These are phyloP conservation scores for Lablab purpureus DNA, from an alignment of 306 rosid species.

Conservation along the genomic window DNA sequence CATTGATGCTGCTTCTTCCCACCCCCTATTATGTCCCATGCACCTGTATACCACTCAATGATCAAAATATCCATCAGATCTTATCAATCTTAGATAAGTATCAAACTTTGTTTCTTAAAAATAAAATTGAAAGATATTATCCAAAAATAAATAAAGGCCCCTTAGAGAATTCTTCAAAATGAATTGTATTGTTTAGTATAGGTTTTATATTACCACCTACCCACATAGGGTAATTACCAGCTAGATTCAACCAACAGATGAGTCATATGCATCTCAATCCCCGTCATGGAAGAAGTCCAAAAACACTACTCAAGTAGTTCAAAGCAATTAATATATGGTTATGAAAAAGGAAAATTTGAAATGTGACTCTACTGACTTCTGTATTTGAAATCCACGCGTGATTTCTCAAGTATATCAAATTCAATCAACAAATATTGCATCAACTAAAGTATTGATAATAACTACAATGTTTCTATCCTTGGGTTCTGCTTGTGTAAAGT, in stretches of 20 bases:
- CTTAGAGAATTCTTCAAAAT: conserved; percentile 25
- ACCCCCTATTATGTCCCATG: conserved; percentile 98
- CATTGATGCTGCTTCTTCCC: conserved; percentile 99
- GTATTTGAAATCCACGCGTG: conserved; percentile 13
- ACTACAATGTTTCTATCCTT: background rate
- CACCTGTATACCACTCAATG: conserved; percentile 70
- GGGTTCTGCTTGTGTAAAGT: background rate
- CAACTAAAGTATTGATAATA: background rate
- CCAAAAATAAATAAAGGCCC: background rate
- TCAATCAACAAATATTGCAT: conserved; percentile 8
- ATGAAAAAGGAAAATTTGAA: conserved; percentile 27
- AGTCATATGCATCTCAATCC: conserved; percentile 36
- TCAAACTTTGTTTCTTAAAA: background rate
- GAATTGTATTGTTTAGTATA: conserved; percentile 10
- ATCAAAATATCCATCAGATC: conserved; percentile 35
- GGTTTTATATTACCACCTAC: conserved; percentile 25
- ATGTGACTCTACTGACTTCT: conserved; percentile 12
- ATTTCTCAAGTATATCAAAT: conserved; percentile 31
- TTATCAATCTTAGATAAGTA: conserved; percentile 5
- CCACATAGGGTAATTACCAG: conserved; percentile 4
- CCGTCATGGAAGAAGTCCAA: conserved; percentile 5
- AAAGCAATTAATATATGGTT: background rate
- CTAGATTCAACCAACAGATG: conserved; percentile 32
- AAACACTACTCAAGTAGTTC: background rate
- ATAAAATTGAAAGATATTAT: conserved; percentile 20